Conservation (phyloP, 2,329 filamentous ascomycete genomes). For the Sporothrix euskadiensis region DNA sequence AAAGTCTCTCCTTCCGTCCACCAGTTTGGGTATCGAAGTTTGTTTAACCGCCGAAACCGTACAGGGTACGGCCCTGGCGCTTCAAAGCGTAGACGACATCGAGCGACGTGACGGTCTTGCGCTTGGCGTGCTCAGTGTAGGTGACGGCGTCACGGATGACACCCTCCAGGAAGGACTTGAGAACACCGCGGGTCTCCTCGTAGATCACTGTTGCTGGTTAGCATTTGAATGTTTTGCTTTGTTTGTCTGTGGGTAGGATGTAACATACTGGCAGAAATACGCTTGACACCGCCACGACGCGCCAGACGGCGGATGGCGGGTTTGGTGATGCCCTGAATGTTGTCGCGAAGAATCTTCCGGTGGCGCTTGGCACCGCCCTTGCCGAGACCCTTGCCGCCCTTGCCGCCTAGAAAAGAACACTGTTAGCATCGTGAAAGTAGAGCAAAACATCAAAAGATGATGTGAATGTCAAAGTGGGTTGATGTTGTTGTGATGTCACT, state of each 20-base stretch:
- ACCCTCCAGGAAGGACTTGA: constrained; percentile 76
- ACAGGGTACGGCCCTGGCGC: constrained; percentile 74
- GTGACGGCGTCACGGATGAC: constrained; percentile 77
- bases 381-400: constrained; percentile 96
- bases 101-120: constrained; percentile 73
- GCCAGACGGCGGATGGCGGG: constrained; percentile 97
- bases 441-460: background rate
- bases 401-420: constrained; percentile 64
- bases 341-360: constrained; percentile 98
- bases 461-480: background rate
- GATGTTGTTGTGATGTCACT: constrained; percentile 19
- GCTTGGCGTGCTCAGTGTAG: constrained; percentile 79
- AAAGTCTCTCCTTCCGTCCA: background rate
- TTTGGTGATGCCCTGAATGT: constrained; percentile 99
- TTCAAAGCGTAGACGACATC: constrained; percentile 69
- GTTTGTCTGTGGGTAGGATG: background rate
- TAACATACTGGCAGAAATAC: constrained; percentile 88
- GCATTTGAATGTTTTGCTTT: background rate
- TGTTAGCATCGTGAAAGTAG: constrained; percentile 37
- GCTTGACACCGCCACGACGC: constrained; percentile 99
- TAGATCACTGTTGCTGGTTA: constrained; percentile 61
- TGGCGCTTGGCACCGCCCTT: constrained; percentile 99
- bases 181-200: constrained; percentile 74
- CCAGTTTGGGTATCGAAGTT: constrained; percentile 13
- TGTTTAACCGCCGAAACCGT: constrained; percentile 83